A percentile compares a stretch with the other conserved stretches of the same genome.
Conservation (phyloP, 202 grass and related monocot genomes). For the Cymbopogon flexuosus region DNA sequence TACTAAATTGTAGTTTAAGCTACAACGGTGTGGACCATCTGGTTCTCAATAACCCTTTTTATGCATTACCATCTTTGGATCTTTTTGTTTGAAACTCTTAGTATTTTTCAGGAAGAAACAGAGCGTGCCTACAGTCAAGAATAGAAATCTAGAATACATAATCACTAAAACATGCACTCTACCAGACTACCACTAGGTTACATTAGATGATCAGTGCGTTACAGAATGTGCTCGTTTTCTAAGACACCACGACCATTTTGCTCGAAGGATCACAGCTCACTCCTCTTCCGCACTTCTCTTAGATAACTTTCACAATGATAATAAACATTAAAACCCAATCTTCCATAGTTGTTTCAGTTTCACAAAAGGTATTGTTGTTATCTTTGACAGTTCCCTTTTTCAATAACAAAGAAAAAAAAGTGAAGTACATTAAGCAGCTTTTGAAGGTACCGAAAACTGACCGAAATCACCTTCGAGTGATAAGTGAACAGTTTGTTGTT, state of each 20-base stretch:
- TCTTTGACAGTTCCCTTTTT: neutral
- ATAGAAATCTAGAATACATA: neutral
- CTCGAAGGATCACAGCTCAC: neutral
- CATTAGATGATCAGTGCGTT: neutral
- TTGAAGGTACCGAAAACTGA: neutral
- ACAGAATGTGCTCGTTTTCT: neutral
- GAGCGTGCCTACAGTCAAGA: neutral
- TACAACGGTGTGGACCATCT: neutral
- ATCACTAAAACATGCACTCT: neutral
- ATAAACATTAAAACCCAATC: neutral
- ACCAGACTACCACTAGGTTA: neutral
- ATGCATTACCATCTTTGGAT: neutral
- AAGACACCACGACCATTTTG: neutral
- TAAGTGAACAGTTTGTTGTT: neutral
- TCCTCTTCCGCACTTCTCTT: neutral
- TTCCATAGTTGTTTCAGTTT: slow-evolving; percentile 6
- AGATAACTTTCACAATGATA: neutral
- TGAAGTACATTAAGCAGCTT: neutral
- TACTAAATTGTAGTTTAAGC: slow-evolving; percentile 39
- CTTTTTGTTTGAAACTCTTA: neutral
- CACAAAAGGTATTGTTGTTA: neutral
- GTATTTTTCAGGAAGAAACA: neutral
- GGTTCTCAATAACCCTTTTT: slow-evolving; percentile 10
- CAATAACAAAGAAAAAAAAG: neutral
- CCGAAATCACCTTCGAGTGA: too few species aligned